phyloP scores from a whole-genome alignment of 805 yeast genomes.

The Saturnispora sanitii region DNA sequence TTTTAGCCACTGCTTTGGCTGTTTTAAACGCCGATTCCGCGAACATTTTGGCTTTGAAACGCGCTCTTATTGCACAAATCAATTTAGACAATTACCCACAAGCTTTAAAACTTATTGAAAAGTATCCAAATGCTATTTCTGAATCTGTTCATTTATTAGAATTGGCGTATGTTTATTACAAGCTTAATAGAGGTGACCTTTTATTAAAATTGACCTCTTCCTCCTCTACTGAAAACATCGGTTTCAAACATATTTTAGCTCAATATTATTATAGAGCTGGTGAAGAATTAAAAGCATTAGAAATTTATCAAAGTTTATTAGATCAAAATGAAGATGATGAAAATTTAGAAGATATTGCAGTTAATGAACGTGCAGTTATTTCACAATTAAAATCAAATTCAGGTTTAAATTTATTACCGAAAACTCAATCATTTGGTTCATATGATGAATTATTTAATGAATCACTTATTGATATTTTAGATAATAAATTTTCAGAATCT shows the following conservation, averaged over 20 bases:
- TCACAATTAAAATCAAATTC: constrained; percentile 32
- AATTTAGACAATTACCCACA: constrained; percentile 45
- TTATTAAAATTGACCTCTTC: constrained; percentile 19
- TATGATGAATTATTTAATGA: constrained; percentile 56
- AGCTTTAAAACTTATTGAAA: constrained; percentile 30
- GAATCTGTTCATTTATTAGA: constrained; percentile 32
- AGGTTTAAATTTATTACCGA: constrained; percentile 3
- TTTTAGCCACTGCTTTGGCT: not conserved
- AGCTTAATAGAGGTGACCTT: constrained; percentile 33
- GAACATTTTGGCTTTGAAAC: not conserved
- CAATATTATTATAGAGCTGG: constrained; percentile 45
- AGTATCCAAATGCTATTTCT: not conserved
- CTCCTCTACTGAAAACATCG: not conserved
- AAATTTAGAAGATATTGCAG: constrained; percentile 41
- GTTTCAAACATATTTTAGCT: constrained; percentile 38
- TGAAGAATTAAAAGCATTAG: constrained; percentile 34
- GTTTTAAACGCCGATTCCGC: not conserved
- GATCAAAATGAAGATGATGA: constrained; percentile 19
- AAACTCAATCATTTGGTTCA: constrained; percentile 15
- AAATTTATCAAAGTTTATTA: constrained; percentile 35
- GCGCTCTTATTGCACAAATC: constrained; percentile 27
- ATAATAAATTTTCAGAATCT: constrained; percentile 32
- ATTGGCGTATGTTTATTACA: constrained; percentile 50
- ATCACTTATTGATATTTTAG: constrained; percentile 40
- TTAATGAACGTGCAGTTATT: constrained; percentile 60